phyloP scores from a whole-genome alignment of 2,329 filamentous ascomycete species.

The Aureobasidium sp. region DNA sequence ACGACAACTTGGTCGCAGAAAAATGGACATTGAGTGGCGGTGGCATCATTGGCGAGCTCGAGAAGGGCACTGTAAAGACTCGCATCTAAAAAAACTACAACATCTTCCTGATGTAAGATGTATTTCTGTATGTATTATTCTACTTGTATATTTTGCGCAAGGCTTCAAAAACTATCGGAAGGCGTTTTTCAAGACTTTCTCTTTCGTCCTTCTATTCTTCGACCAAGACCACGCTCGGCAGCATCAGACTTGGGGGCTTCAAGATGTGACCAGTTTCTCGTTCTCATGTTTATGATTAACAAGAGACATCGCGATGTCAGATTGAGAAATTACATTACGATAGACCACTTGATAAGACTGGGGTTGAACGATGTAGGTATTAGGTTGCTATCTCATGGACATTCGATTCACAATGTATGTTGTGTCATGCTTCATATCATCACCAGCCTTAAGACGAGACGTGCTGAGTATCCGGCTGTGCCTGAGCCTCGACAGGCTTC shows the following conservation, averaged over 20 bases:
- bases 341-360: not conserved
- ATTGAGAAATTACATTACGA: not conserved
- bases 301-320: not conserved
- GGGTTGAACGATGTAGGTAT: not conserved
- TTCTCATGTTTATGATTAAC: not conserved
- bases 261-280: not conserved
- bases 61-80: slow-evolving; percentile 51
- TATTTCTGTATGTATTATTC: slow-evolving; percentile 13
- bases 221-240: not conserved
- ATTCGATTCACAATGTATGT: not conserved
- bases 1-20: slow-evolving; percentile 65
- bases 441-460: not conserved
- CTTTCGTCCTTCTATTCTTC: not conserved
- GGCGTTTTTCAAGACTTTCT: not conserved
- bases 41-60: slow-evolving; percentile 79
- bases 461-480: not conserved
- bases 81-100: not conserved
- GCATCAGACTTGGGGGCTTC: not conserved
- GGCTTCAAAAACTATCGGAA: not conserved
- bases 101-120: not conserved
- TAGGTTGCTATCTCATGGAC: not conserved
- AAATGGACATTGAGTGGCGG: slow-evolving; percentile 78
- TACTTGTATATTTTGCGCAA: not conserved
- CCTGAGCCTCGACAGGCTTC: not conserved
- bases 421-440: not conserved